Percentiles rank a stretch among this genome's conserved stretches.
phyloP scores from a whole-genome alignment of 441 rosid genomes.

The Pelargonium australe region DNA sequence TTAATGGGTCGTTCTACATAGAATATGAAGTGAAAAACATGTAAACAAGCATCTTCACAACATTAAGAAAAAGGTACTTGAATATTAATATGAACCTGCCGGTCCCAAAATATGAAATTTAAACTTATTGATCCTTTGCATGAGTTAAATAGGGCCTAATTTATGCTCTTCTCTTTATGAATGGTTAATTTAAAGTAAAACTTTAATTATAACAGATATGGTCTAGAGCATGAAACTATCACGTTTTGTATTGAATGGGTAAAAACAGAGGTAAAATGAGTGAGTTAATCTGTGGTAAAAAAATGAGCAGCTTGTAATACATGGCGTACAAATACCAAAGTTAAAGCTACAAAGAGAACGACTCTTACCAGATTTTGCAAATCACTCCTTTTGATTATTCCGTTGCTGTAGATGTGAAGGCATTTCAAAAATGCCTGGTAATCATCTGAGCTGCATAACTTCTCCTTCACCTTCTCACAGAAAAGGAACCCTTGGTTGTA shows the following conservation, averaged over 20 bases:
- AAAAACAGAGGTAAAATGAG: background rate
- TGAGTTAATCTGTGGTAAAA: background rate
- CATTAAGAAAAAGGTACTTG: background rate
- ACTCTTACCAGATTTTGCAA: conserved; percentile 3
- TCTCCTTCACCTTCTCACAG: conserved; percentile 80
- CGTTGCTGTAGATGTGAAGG: conserved; percentile 77
- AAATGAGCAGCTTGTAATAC: background rate
- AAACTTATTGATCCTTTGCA: background rate
- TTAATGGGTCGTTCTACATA: background rate
- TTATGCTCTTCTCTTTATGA: background rate
- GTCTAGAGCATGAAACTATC: background rate
- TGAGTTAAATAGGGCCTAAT: background rate
- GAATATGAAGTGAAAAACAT: background rate
- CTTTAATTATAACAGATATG: background rate
- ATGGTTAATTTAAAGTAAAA: background rate
- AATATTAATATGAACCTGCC: background rate
- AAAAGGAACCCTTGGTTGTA: conserved; percentile 65
- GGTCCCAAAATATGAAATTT: background rate
- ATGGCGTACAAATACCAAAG: background rate
- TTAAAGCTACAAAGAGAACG: background rate
- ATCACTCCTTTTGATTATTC: conserved; percentile 85
- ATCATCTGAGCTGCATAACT: conserved; percentile 58
- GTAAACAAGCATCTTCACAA: background rate
- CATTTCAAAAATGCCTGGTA: conserved; percentile 81
- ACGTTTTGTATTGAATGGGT: background rate